Evolutionary conservation across 352 stramenopile species (phyloP).

Genomic region (Phytopythium delawarense): DNA sequence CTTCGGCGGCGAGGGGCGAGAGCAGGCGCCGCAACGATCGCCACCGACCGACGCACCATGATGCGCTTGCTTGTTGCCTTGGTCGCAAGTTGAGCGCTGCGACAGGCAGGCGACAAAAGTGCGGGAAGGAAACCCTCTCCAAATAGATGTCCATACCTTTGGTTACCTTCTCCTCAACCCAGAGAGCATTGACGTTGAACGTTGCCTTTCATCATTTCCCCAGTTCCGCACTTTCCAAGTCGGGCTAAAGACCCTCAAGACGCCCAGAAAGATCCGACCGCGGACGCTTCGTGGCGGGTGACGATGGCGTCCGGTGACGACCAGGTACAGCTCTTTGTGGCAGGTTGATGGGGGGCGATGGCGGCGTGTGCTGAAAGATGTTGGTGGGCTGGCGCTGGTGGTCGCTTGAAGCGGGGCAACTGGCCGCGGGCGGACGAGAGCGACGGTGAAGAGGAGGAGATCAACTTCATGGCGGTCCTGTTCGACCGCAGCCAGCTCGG

Average conservation of each 20-base stretch:
- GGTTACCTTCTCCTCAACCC: neutral
- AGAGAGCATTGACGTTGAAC: conserved; percentile 4
- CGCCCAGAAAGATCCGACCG: neutral
- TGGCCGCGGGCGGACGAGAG: conserved; percentile 9
- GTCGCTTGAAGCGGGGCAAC: neutral
- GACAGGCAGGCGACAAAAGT: neutral
- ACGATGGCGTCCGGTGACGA: neutral
- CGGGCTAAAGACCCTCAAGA: neutral
- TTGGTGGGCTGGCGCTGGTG: neutral
- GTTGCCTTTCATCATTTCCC: conserved; percentile 10
- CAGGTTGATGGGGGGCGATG: neutral
- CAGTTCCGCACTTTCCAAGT: conserved; percentile 11
- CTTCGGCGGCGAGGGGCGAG: neutral
- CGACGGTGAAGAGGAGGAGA: conserved; percentile 43
- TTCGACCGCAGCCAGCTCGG: conserved; percentile 64
- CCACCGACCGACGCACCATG: neutral
- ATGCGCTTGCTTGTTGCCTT: too few species aligned
- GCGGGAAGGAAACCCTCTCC: conserved; percentile 7
- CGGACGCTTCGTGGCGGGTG: neutral
- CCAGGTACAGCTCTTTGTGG: neutral
- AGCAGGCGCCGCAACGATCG: neutral
- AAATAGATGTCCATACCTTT: conserved; percentile 17
- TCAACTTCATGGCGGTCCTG: conserved; percentile 69
- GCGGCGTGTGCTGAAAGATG: neutral
- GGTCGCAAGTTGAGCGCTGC: neutral